Evolutionary conservation across 1,139 yeast genomes (phyloP).

Genomic region (Candida sp.): DNA sequence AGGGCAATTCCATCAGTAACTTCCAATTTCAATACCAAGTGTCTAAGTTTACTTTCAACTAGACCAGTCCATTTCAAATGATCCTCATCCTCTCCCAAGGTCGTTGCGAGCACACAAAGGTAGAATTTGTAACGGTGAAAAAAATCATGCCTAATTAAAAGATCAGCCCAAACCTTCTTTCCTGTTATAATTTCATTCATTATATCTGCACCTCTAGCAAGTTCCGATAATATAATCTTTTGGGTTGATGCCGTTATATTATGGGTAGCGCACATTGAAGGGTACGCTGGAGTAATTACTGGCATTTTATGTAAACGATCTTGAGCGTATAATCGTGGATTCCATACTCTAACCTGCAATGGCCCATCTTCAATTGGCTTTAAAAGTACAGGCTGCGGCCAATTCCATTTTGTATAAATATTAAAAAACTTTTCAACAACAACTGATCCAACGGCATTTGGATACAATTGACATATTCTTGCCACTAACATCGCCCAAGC

Average conservation of each 20-base stretch:
- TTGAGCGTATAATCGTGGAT: constrained; percentile 83
- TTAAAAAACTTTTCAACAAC: constrained; percentile 85
- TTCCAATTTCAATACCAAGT: constrained; percentile 80
- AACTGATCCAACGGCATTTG: constrained; percentile 93
- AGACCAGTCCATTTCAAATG: constrained; percentile 90
- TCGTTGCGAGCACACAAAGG: constrained; percentile 75
- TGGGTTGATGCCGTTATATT: constrained; percentile 89
- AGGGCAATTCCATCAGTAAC: constrained; percentile 65
- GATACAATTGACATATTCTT: constrained; percentile 92
- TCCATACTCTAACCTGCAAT: constrained; percentile 94
- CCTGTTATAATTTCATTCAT: constrained; percentile 69
- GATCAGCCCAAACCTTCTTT: constrained; percentile 66
- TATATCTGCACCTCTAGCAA: constrained; percentile 68
- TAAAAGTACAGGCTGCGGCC: constrained; percentile 98
- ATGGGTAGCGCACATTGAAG: constrained; percentile 99
- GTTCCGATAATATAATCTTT: constrained; percentile 70
- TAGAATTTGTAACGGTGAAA: constrained; percentile 84
- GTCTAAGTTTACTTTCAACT: constrained; percentile 84
- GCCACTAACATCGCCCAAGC: constrained; percentile 99
- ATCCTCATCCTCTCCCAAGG: constrained; percentile 69
- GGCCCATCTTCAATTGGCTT: constrained; percentile 98
- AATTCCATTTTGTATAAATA: constrained; percentile 85
- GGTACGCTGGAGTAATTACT: constrained; percentile 98
- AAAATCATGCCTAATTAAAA: constrained; percentile 76
- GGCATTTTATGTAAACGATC: constrained; percentile 96